Base-by-base conservation (phyloP, 2,329 filamentous ascomycete genomes). In the Scedosporium boydii region DNA sequence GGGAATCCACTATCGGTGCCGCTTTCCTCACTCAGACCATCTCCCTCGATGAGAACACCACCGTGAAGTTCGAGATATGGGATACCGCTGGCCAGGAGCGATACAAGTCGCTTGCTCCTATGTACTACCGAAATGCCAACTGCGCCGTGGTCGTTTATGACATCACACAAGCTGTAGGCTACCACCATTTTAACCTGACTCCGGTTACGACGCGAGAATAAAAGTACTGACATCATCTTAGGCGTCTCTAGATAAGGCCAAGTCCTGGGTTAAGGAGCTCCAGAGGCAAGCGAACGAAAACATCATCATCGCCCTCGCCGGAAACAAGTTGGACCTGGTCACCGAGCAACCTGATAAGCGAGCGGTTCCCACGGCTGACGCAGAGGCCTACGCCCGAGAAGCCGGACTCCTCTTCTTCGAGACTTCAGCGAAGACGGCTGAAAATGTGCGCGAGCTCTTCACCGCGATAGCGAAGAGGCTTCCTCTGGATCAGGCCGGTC, bases 1-100 rank as follows among this genome's bases (percentile, higher is more conserved):
- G 93, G 78, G 93, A 97, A 86, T 96, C 93, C 63, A 97, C 93
- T 66, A 97, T 97, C 78, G 93, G 95, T 77, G 95, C 96, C 70
- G 96, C 96, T 69, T 99, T 99, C 83, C 85, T 99, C 69, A 99
- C 95, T 71, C 95, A 99, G 79, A 99, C 95, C 69, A 97, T 99
- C 75, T 93, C 93, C 63, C 89, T 99, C 77, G 93, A 98, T 75
- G 95, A 98, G 74, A 95, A 87, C 77, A 98, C 95, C 64, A 99
- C 95, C 63, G 93, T 99, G 78, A 99, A 99, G 82, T 99, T 99
- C 73, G 95, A 99, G 79, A 99, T 99, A 74, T 99, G 95, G 93
- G 93, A 97, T 78, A 99, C 95, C 9, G 95, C 95, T 66, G 95
- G 95, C 66, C 95, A 99, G 80, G 95, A 99, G 79, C 87, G 96